Base-by-base conservation (phyloP, 192 early-diverging fungal genomes). In the Radiomyces spectabilis region DNA sequence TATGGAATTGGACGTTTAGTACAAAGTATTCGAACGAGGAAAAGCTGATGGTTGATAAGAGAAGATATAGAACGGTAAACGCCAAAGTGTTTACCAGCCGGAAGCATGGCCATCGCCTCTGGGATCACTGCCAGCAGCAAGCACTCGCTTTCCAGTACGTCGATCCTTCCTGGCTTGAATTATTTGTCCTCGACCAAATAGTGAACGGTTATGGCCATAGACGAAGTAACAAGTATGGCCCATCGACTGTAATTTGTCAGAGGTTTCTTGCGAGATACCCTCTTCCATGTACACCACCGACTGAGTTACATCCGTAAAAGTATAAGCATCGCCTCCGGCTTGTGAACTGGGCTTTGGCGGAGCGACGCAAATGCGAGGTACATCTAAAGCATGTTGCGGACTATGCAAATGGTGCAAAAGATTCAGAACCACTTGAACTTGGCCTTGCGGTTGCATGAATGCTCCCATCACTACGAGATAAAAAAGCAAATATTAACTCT, bases 371-470 rank as follows among this genome's bases (percentile, higher is more conserved):
- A 89, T 68, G 27, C 89, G 71, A 40, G 85, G 85, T 2, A 70
- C 53, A 60, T 92, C 89, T 12, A 92, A 61, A 9, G 85, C 81
- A 3, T 55, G 61, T 60, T 92, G 89, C 31, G 81, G 78, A 33
- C 70, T 69, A 57, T 75, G 72, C 6, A 68, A 63, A 42, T 77
- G 79, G 50, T 76, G 71, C 41, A 80, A 45, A 18, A 84, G 63
- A 50, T 88, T 87, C 27, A 89, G 45, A 47, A 92, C 65, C 6
- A 87, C 81, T 69, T 92, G 89, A 2, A 88, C 58, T 38, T 92
- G 87, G n/a, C 87, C 87, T 66, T 92, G 89, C 16, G 89, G 89
- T 65, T 91, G 88, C 76, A 84, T 85, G 61, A 77, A 85, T 4
- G 76, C 84, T 37, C 88, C 88, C 86, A 91, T 69, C 25, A 73